phyloP scores from a whole-genome alignment of 2,329 filamentous ascomycete species.

The Daldinia sp. region DNA sequence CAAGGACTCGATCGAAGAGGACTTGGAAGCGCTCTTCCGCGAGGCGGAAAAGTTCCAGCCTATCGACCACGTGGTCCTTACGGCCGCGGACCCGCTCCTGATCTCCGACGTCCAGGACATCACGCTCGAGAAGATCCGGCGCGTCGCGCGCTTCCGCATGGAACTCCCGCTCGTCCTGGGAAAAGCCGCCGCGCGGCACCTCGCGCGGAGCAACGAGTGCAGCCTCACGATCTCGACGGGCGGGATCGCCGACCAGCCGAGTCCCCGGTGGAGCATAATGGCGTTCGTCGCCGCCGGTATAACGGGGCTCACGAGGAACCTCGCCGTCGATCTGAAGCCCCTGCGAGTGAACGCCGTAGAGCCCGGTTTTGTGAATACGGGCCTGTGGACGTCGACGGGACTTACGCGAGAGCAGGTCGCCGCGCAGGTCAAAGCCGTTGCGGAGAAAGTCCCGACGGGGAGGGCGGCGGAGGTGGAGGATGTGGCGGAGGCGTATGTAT shows the following conservation, averaged over 20 bases:
- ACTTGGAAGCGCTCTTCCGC: conserved; percentile 45
- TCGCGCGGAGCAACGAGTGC: conserved; percentile 40
- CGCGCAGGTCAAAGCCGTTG: conserved; percentile 27
- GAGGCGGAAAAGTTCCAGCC: conserved; percentile 20
- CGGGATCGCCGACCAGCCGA: conserved; percentile 43
- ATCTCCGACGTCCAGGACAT: conserved; percentile 41
- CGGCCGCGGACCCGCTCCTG: conserved; percentile 50
- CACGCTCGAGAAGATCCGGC: conserved; percentile 45
- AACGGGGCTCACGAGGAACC: conserved; percentile 46
- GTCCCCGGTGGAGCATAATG: conserved; percentile 41
- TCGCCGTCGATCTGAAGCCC: conserved; percentile 49
- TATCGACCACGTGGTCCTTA: conserved; percentile 50
- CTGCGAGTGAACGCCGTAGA: conserved; percentile 50
- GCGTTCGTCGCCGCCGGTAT: conserved; percentile 45
- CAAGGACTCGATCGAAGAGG: conserved; percentile 40
- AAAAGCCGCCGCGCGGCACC: conserved; percentile 50
- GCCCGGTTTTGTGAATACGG: conserved; percentile 48
- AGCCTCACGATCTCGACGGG: conserved; percentile 48
- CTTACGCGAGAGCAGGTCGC: conserved; percentile 23
- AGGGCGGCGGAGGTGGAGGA: conserved; percentile 42
- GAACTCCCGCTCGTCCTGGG: conserved; percentile 52
- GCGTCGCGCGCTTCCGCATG: conserved; percentile 50
- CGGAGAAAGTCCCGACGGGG: conserved; percentile 42
- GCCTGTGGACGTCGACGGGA: conserved; percentile 43
- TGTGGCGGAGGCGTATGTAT: conserved; percentile 50